phyloP scores from a whole-genome alignment of 805 yeast species.

The Kuraishia borneana region DNA sequence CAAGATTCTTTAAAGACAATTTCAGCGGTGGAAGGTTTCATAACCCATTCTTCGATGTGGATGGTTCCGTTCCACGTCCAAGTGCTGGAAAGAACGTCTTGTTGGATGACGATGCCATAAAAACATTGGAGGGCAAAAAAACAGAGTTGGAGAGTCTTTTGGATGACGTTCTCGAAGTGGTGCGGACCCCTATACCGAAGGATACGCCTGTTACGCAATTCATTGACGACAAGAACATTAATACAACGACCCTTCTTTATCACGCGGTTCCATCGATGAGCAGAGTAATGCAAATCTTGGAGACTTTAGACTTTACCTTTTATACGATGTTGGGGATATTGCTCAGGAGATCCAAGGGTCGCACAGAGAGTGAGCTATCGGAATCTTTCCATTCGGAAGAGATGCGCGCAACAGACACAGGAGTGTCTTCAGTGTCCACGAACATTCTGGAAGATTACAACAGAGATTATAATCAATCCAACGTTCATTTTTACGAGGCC shows the following conservation, averaged over 20 bases:
- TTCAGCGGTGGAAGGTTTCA: conserved; percentile 77
- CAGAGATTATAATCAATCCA: not conserved
- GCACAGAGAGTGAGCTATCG: conserved; percentile 1
- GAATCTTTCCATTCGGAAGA: not conserved
- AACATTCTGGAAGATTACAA: not conserved
- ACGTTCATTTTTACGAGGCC: conserved; percentile 19
- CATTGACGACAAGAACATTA: conserved; percentile 33
- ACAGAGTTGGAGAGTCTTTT: conserved; percentile 26
- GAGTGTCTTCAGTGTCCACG: not conserved
- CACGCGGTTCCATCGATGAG: conserved; percentile 38
- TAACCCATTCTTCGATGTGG: conserved; percentile 43
- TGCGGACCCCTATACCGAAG: conserved; percentile 3
- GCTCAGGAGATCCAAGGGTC: conserved; percentile 7
- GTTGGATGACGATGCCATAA: conserved; percentile 38
- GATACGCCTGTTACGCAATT: conserved; percentile 6
- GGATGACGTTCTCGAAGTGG: conserved; percentile 26
- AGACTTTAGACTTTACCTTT: conserved; percentile 51
- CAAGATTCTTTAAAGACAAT: conserved; percentile 53
- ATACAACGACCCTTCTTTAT: conserved; percentile 40
- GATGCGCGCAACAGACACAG: not conserved
- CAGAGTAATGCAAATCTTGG: conserved; percentile 39
- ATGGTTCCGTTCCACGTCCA: not conserved
- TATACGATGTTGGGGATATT: conserved; percentile 22
- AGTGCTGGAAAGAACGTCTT: conserved; percentile 23
- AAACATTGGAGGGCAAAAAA: conserved; percentile 22